A percentile compares a stretch with the other conserved stretches of the same genome.
phyloP scores from a whole-genome alignment of 345 rosid species.

The Citrus trifoliata region DNA sequence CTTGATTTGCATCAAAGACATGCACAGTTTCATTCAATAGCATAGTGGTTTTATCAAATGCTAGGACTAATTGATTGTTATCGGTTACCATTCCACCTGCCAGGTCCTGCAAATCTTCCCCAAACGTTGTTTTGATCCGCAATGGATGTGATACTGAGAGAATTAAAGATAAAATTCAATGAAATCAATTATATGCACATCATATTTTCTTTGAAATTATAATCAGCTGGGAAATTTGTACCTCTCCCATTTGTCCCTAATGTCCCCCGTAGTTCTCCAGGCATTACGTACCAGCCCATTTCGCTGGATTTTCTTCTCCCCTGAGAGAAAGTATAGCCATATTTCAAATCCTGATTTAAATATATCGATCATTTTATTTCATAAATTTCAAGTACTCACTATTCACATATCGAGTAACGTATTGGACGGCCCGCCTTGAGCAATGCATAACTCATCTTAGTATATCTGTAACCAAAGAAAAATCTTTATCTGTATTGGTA shows the following conservation, averaged over 20 bases:
- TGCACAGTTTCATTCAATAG: neutral
- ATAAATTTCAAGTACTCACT: constrained; percentile 30
- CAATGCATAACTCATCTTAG: constrained; percentile 49
- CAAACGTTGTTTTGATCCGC: constrained; percentile 50
- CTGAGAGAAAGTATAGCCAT: constrained; percentile 10
- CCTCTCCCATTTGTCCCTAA: constrained; percentile 43
- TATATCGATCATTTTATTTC: neutral
- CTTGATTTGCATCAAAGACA: neutral
- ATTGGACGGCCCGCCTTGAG: constrained; percentile 36
- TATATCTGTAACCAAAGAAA: constrained; percentile 29
- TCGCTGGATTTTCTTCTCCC: constrained; percentile 58
- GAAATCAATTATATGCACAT: neutral
- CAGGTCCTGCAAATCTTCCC: constrained; percentile 59
- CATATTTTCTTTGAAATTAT: neutral
- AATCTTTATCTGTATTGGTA: neutral
- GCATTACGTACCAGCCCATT: constrained; percentile 45
- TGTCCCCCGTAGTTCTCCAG: constrained; percentile 66
- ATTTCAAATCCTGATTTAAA: neutral
- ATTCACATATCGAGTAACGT: constrained; percentile 50
- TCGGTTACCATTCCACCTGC: constrained; percentile 58
- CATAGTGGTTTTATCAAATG: neutral
- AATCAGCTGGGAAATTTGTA: constrained; percentile 3
- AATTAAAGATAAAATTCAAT: neutral
- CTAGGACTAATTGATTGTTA: neutral
- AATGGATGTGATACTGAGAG: constrained; percentile 34